Evolutionary conservation across 176 grass and related monocot species (phyloP).

Genomic region (Zizania latifolia): DNA sequence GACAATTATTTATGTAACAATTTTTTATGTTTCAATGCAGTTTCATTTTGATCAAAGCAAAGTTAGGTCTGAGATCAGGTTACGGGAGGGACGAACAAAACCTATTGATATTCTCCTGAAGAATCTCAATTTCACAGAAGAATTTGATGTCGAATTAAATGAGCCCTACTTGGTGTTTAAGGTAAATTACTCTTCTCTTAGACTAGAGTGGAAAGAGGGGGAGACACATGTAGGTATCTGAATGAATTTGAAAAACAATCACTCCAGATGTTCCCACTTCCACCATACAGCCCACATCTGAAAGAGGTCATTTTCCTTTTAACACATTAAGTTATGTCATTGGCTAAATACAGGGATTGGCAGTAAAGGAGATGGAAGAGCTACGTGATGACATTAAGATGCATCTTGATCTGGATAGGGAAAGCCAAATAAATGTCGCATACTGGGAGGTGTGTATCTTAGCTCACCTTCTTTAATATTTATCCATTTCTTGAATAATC

Average conservation of each 20-base stretch:
- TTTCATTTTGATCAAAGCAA: conserved; percentile 99
- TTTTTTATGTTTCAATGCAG: conserved; percentile 40
- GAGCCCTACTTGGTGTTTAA: conserved; percentile 97
- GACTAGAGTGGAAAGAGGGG: not conserved
- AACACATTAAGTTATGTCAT: conserved; percentile 5
- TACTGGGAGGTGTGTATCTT: conserved; percentile 92
- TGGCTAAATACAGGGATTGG: conserved; percentile 58
- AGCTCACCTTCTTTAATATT: conserved; percentile 16
- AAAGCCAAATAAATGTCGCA: conserved; percentile 64
- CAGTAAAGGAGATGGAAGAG: conserved; percentile 95
- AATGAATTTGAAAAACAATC: not conserved
- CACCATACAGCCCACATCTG: not conserved
- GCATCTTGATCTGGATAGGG: conserved; percentile 87
- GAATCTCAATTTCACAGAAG: conserved; percentile 72
- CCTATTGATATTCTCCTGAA: conserved; percentile 96
- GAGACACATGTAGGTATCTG: not conserved
- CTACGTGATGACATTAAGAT: conserved; percentile 89
- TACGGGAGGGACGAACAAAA: conserved; percentile 88
- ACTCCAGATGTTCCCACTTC: not conserved
- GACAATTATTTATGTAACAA: conserved; percentile 14
- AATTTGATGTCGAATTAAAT: conserved; percentile 88
- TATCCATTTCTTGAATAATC: conserved; percentile 7
- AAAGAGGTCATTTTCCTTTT: not conserved
- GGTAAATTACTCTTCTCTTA: conserved; percentile 34
- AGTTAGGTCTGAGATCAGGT: conserved; percentile 87